Evolutionary conservation across 2,329 filamentous ascomycete genomes (phyloP).

Genomic region (Waltergamsia citrina): DNA sequence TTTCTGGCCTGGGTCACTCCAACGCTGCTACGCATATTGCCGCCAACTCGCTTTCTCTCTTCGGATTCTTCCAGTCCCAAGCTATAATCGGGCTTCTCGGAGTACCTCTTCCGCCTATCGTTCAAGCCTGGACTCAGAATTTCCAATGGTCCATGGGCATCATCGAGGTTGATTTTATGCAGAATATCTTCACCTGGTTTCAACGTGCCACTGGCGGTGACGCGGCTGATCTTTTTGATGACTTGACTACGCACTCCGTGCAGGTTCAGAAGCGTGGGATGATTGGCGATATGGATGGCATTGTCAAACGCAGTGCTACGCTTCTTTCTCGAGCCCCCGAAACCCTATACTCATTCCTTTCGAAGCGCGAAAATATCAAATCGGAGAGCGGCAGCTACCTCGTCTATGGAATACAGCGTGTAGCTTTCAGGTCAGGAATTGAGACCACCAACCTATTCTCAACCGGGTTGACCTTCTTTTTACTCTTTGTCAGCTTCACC

Average conservation of each 20-base stretch:
- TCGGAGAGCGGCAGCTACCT: slow-evolving; percentile 45
- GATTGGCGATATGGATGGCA: slow-evolving; percentile 19
- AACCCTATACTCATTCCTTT: no score
- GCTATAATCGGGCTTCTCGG: slow-evolving; percentile 82
- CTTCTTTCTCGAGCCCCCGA: slow-evolving; percentile 42
- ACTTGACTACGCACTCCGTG: slow-evolving; percentile 67
- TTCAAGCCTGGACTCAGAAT: slow-evolving; percentile 90
- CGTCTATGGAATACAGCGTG: slow-evolving; percentile 78
- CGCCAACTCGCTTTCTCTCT: slow-evolving; percentile 83
- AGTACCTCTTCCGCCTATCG: slow-evolving; percentile 76
- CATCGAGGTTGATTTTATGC: slow-evolving; percentile 78
- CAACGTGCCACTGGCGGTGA: slow-evolving; percentile 86
- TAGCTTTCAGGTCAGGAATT: slow-evolving; percentile 76
- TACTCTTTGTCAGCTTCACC: slow-evolving; percentile 70
- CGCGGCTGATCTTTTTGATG: slow-evolving; percentile 69
- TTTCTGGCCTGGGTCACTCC: slow-evolving; percentile 82
- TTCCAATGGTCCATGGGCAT: slow-evolving; percentile 99
- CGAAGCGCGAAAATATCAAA: slow-evolving; percentile 45
- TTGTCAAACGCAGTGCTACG: slow-evolving; percentile 46
- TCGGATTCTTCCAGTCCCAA: slow-evolving; percentile 89
- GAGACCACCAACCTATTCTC: slow-evolving; percentile 90
- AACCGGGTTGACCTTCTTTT: slow-evolving; percentile 83
- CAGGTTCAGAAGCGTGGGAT: slow-evolving; percentile 61
- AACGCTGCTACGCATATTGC: slow-evolving; percentile 94
- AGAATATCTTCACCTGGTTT: slow-evolving; percentile 89